Evolutionary conservation across 164 flowering plant genomes (phyloP), one percentile per base, ranked within the genome.

Genomic region (Magnolia changhungtana): DNA sequence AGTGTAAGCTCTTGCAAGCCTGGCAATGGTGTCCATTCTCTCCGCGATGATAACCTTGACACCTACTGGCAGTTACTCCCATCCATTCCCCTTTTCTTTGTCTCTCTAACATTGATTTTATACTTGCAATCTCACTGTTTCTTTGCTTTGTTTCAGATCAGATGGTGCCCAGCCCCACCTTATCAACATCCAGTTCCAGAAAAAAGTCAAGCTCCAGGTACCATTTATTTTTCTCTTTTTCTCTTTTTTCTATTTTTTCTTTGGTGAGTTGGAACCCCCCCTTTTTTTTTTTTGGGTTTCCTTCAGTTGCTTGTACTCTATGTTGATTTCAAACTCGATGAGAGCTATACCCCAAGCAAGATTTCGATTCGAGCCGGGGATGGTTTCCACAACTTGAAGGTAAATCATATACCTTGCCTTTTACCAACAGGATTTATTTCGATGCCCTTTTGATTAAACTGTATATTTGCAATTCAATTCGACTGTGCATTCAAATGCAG

Each of bases 321-420:
- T 27, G 29, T 27, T 73, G 98, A 96, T 90, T 96, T 89, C 85
- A 96, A 94, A 91, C 94, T 91, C 59, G 99, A 96, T 77, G 99
- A 96, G 85, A 96, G 81, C 75, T 84, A 84, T 65, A 84, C 86
- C 2, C 86, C 82, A 4, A 84, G 78, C 75, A 84, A 84, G 70
- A 81, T 84, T 23, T 81, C 84, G 21, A 71, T 96, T 74, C 88
- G 95, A 9, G 96, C 96, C 9, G 99, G 98, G 10, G 94, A 96
- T 87, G 99, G 99, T 4, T 92, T 94, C 76, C 99, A 96, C 77
- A 96, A 96, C 83, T 83, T 96, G 83, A 96, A 94, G 97, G 96
- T 83, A 61, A 27, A 27, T 27, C 29, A 27, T 27, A 27, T 27
- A 27, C 29, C 29, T 27, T 27, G 29, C 29, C 29, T 27, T 27